These are phyloP conservation scores for Kurtzmaniella natalensis DNA, from an alignment of 1,139 yeast genomes.

Conservation along the genomic window DNA sequence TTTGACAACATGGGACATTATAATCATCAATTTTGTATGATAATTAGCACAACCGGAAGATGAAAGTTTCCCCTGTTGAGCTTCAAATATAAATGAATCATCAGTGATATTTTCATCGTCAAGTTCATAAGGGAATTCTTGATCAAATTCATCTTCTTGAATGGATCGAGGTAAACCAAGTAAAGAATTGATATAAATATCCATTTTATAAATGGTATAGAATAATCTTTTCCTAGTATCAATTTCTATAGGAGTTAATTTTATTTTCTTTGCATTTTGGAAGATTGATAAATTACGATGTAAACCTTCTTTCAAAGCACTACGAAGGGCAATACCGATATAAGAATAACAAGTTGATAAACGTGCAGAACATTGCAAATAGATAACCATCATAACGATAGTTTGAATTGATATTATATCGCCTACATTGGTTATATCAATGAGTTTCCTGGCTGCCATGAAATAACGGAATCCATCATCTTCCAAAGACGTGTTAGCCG, in stretches of 20 bases:
- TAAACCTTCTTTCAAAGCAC: slow-evolving; percentile 82
- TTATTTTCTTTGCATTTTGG: slow-evolving; percentile 39
- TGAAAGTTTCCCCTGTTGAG: slow-evolving; percentile 48
- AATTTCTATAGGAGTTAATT: slow-evolving; percentile 73
- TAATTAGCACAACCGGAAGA: slow-evolving; percentile 82
- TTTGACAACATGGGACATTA: slow-evolving; percentile 39
- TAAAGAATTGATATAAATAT: slow-evolving; percentile 84
- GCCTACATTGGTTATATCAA: slow-evolving; percentile 54
- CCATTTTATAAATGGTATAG: slow-evolving; percentile 90
- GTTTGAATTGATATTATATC: slow-evolving; percentile 59
- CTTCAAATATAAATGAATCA: slow-evolving; percentile 38
- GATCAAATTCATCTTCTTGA: slow-evolving; percentile 81
- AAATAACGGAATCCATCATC: slow-evolving; percentile 84
- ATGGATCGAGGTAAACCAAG: slow-evolving; percentile 80
- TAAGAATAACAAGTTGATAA: slow-evolving; percentile 87
- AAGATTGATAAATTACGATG: slow-evolving; percentile 66
- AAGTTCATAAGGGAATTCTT: slow-evolving; percentile 76
- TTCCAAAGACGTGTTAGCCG: slow-evolving; percentile 38
- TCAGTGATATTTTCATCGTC: slow-evolving; percentile 87
- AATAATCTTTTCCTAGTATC: slow-evolving; percentile 84
- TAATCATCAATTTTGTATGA: slow-evolving; percentile 66
- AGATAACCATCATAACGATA: slow-evolving; percentile 66
- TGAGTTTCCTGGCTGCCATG: slow-evolving; percentile 72
- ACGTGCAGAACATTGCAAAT: slow-evolving; percentile 86
- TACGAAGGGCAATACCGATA: slow-evolving; percentile 86